Evolutionary conservation across 805 yeast species (phyloP).

Genomic region (Komagataella populi): DNA sequence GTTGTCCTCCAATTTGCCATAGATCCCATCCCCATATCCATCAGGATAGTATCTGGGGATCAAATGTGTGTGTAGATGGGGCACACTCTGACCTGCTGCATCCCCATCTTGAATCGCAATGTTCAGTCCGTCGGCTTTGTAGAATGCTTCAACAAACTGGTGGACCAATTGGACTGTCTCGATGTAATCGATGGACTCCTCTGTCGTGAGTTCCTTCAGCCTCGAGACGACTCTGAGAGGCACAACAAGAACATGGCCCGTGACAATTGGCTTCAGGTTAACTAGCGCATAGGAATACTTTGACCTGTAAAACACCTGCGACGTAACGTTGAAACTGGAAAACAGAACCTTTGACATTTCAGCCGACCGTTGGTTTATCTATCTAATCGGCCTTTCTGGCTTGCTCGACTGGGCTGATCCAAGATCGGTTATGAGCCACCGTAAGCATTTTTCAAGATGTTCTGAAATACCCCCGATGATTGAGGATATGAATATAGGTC

Average conservation of each 20-base stretch:
- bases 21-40: conserved; percentile 56
- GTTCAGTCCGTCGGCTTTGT: conserved; percentile 73
- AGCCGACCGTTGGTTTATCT: not conserved
- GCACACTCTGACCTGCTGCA: conserved; percentile 91
- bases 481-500: too few species aligned
- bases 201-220: conserved; percentile 54
- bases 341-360: conserved; percentile 21
- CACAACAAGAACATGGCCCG: conserved; percentile 87
- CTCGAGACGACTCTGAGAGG: conserved; percentile 62
- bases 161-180: conserved; percentile 59
- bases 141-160: conserved; percentile 47
- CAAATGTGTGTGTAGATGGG: conserved; percentile 88
- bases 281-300: conserved; percentile 72
- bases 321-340: conserved; percentile 38
- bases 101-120: conserved; percentile 95
- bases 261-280: conserved; percentile 81
- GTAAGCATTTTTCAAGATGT: not conserved
- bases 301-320: conserved; percentile 27
- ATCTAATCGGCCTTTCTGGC: not conserved
- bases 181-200: conserved; percentile 72
- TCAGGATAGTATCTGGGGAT: conserved; percentile 70
- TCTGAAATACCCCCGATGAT: not conserved
- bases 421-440: not conserved
- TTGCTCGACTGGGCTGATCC: not conserved
- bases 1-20: conserved; percentile 43